These are phyloP conservation scores for Kodamaea suecica DNA, from an alignment of 1,139 yeast species.

Conservation along the genomic window DNA sequence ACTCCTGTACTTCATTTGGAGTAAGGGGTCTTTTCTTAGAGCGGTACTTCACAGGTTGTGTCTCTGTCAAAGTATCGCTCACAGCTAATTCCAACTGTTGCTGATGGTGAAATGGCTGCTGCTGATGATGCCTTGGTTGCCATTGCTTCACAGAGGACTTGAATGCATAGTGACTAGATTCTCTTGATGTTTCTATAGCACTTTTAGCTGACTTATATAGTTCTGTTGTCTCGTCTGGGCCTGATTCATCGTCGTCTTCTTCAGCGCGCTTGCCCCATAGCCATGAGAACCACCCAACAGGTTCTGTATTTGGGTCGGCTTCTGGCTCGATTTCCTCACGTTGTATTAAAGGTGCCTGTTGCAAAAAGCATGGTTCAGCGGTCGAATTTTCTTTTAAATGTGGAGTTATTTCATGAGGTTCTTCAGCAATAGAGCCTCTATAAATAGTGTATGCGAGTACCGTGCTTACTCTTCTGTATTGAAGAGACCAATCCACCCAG, in stretches of 20 bases:
- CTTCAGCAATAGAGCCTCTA: neutral
- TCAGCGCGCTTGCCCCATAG: conserved; percentile 11
- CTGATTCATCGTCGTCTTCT: conserved; percentile 11
- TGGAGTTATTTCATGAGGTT: conserved; percentile 12
- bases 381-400: conserved; percentile 5
- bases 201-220: conserved; percentile 33
- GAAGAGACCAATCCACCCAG: conserved; percentile 16
- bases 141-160: conserved; percentile 21
- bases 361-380: conserved; percentile 1
- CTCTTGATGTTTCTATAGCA: conserved; percentile 36
- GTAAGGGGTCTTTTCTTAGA: conserved; percentile 33
- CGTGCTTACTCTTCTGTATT: conserved; percentile 16
- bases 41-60: conserved; percentile 37
- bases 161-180: conserved; percentile 35
- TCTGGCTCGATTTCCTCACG: neutral
- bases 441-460: conserved; percentile 13
- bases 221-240: conserved; percentile 18
- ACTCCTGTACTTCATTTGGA: conserved; percentile 38
- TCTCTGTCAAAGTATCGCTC: conserved; percentile 37
- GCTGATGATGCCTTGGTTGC: conserved; percentile 15
- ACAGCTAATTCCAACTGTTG: conserved; percentile 36
- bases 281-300: conserved; percentile 26
- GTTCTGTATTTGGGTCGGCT: neutral
- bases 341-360: neutral
- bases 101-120: conserved; percentile 7